Percentiles rank a stretch among this genome's conserved stretches.
These are phyloP conservation scores for Nitzschia palea DNA, from an alignment of 108 stramenopile species.

Conservation along the genomic window DNA sequence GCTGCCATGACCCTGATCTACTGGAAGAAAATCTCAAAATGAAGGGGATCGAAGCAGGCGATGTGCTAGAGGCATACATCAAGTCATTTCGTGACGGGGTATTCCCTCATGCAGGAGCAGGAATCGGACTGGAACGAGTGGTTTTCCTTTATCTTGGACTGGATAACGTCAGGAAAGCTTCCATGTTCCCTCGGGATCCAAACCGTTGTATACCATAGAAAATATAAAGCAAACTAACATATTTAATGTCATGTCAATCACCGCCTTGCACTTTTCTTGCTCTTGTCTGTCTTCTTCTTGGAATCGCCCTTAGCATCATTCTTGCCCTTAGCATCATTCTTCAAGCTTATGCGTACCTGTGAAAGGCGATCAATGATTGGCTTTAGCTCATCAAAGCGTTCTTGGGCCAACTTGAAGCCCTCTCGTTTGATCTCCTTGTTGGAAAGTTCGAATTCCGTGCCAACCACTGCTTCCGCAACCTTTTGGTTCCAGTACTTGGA, in stretches of 20 bases:
- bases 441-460: conserved; percentile 43
- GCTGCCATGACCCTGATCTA: conserved; percentile 88
- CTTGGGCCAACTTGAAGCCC: conserved; percentile 71
- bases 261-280: conserved; percentile 5
- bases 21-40: conserved; percentile 63
- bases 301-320: conserved; percentile 32
- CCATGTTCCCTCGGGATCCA: conserved; percentile 98
- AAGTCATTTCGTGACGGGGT: conserved; percentile 91
- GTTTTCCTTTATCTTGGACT: conserved; percentile 95
- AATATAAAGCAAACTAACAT: background rate
- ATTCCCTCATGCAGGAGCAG: conserved; percentile 93
- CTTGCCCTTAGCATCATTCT: conserved; percentile 23
- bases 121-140: conserved; percentile 95
- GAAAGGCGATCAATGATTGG: conserved; percentile 59
- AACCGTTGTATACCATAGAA: conserved; percentile 90
- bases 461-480: conserved; percentile 21
- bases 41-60: conserved; percentile 88
- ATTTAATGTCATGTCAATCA: background rate
- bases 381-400: conserved; percentile 62
- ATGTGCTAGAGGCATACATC: conserved; percentile 81
- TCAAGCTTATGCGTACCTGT: conserved; percentile 45
- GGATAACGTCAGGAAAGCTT: conserved; percentile 97
- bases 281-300: conserved; percentile 25
- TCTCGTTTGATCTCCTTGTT: conserved; percentile 78
- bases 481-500: conserved; percentile 63